Percentiles rank a stretch among this genome's conserved stretches.
These are phyloP conservation scores for Helichrysum umbraculigerum DNA, from an alignment of 129 eudicot species.

Conservation along the genomic window DNA sequence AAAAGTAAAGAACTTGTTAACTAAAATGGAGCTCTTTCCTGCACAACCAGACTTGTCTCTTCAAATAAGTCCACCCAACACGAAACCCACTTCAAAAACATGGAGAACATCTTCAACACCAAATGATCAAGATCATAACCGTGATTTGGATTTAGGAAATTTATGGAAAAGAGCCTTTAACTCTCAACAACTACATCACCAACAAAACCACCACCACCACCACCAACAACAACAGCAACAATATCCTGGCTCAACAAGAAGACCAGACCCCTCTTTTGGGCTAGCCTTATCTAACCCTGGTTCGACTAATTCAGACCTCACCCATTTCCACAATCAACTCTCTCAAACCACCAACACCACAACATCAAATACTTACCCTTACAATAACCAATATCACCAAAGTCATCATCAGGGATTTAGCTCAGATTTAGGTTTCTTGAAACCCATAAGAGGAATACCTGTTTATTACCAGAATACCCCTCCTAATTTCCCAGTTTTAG, in stretches of 20 bases:
- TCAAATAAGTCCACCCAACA: slow-evolving; percentile 92
- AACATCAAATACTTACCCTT: slow-evolving; percentile 33
- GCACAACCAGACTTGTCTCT: slow-evolving; percentile 96
- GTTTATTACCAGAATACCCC: slow-evolving; percentile 81
- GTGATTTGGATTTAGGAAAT: slow-evolving; percentile 66
- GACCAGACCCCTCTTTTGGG: slow-evolving; percentile 35
- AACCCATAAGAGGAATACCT: slow-evolving; percentile 93
- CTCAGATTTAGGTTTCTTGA: slow-evolving; percentile 60
- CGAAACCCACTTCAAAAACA: slow-evolving; percentile 57
- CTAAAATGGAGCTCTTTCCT: slow-evolving; percentile 87
- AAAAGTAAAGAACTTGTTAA: slow-evolving; percentile 21
- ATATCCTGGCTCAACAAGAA: slow-evolving; percentile 37
- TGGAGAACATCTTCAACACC: slow-evolving; percentile 48
- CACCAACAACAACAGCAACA: slow-evolving; percentile 18
- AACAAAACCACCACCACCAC: slow-evolving; percentile 11
- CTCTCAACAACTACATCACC: slow-evolving; percentile 43
- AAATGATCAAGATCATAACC: slow-evolving; percentile 37
- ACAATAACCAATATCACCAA: slow-evolving; percentile 32
- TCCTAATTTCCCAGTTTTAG: slow-evolving; percentile 48
- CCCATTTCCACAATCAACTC: slow-evolving; percentile 26
- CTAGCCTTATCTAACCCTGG: slow-evolving; percentile 36
- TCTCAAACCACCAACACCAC: slow-evolving; percentile 32
- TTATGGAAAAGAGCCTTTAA: slow-evolving; percentile 77
- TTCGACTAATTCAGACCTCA: slow-evolving; percentile 22
- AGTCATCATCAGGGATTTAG: slow-evolving; percentile 38